Evolutionary conservation across 2,329 filamentous ascomycete genomes (phyloP), one percentile per base, ranked within the genome.

Genomic region (Hypoxylon rubiginosum): DNA sequence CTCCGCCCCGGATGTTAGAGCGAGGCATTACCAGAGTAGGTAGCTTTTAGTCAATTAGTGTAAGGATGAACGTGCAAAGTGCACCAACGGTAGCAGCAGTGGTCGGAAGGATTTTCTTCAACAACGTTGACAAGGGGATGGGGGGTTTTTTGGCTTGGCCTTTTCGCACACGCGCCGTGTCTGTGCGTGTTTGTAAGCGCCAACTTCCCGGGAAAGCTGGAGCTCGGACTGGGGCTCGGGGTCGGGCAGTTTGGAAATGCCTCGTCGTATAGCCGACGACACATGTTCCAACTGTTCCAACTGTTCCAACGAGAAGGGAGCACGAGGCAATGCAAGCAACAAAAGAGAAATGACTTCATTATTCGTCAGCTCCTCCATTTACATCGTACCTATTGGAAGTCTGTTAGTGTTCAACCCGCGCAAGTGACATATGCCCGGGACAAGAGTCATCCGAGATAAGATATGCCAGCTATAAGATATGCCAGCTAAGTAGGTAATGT

Each of bases 401-500:
- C 21, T 24, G 21, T 24, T 24, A 24, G 21, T 24, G 21, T n/a
- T n/a, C n/a, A n/a, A n/a, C 5, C n/a, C 46, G 13, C 11, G 11
- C 11, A 30, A 10, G 32, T 36, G 4, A n/a, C 36, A 17, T 41
- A 17, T 8, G 8, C 19, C 19, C 51, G 48, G 53, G n/a, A 39
- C 45, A 30, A 32, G 59, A 17, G 53, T 4, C 26, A 51, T 56
- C 58, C 46, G 58, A 62, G 58, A 62, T 41, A 41, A 58, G 28
- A n/a, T 41, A 41, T 6, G 36, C 10, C n/a, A 10, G 36, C 6
- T 41, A 41, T 41, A 41, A 58, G 28, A n/a, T 41, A 41, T 6
- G 36, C 10, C n/a, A 10, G 36, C 6, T 41, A 41, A n/a, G n/a
- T 41, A 41, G 10, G 36, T 34, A 34, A 34, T 8, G 32, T 34